Conservation (phyloP, 768 basidiomycete genomes). For the Gymnopilus dilepis region DNA sequence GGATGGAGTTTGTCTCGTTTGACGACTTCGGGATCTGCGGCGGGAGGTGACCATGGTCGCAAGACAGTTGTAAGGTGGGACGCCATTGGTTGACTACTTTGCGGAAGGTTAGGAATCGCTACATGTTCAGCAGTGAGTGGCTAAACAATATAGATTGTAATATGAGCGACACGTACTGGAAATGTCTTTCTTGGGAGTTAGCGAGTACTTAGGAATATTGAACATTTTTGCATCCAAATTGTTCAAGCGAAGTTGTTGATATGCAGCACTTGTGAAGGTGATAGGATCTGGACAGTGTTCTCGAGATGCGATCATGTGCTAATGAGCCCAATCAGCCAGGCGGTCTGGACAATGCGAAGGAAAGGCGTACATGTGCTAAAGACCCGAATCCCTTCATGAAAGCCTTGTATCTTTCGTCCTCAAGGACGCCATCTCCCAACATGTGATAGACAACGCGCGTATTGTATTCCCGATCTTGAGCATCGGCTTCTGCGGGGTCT, state of each 20-base stretch:
- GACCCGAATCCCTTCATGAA: constrained; percentile 76
- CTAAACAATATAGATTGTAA: background rate
- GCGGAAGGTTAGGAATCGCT: constrained; percentile 54
- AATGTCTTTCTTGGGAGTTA: constrained; percentile 46
- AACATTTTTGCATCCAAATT: constrained; percentile 78
- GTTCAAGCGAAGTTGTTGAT: constrained; percentile 73
- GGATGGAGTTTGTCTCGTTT: constrained; percentile 48
- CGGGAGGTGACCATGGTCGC: constrained; percentile 52
- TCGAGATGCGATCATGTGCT: constrained; percentile 81
- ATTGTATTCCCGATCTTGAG: constrained; percentile 37
- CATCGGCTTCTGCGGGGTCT: constrained; percentile 39
- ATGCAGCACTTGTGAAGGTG: constrained; percentile 76
- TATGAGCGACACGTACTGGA: constrained; percentile 33
- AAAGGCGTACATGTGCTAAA: constrained; percentile 55
- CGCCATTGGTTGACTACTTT: constrained; percentile 46
- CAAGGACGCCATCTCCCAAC: constrained; percentile 71
- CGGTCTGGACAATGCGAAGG: background rate
- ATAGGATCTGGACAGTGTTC: constrained; percentile 66
- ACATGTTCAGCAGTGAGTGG: background rate
- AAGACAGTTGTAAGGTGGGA: constrained; percentile 47
- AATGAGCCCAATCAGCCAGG: background rate
- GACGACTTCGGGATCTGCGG: constrained; percentile 33
- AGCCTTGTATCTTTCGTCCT: constrained; percentile 66
- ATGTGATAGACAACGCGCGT: constrained; percentile 72
- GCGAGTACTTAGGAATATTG: constrained; percentile 61